phyloP scores from a whole-genome alignment of 2,329 filamentous ascomycete genomes.

The Fusarium clavum region DNA sequence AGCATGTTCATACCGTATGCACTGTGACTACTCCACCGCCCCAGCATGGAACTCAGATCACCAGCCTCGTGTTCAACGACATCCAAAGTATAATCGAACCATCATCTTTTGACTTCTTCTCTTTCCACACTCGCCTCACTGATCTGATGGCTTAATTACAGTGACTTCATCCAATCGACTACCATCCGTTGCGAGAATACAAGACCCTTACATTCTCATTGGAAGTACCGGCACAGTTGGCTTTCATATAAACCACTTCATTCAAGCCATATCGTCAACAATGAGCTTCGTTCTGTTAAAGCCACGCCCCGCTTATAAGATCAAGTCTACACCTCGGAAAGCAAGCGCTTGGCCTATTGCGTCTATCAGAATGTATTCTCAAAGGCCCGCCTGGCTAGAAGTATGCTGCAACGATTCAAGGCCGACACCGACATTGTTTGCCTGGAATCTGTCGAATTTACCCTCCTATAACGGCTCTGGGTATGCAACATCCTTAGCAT shows the following conservation, averaged over 20 bases:
- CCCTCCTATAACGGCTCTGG: not conserved
- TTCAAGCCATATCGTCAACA: not conserved
- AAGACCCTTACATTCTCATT: not conserved
- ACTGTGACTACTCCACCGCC: constrained; percentile 40
- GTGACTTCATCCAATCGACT: not conserved
- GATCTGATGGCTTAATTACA: not conserved
- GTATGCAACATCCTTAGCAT: not conserved
- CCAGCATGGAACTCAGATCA: constrained; percentile 41
- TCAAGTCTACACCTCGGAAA: not conserved
- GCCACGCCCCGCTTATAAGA: not conserved
- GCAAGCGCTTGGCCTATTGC: not conserved
- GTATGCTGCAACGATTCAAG: constrained; percentile 42
- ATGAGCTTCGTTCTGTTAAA: constrained; percentile 11
- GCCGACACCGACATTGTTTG: constrained; percentile 52
- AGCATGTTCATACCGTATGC: not conserved
- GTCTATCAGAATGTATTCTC: constrained; percentile 42
- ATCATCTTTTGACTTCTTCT: not conserved
- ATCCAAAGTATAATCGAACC: constrained; percentile 16
- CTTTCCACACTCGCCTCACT: not conserved
- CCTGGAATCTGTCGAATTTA: constrained; percentile 52
- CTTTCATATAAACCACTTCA: constrained; percentile 4
- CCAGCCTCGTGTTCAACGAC: constrained; percentile 36
- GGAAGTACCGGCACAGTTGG: not conserved
- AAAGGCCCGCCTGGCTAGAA: constrained; percentile 51
- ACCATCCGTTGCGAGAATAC: constrained; percentile 3